Evolutionary conservation across 768 basidiomycete species (phyloP).

Genomic region (Piloderma croceum): DNA sequence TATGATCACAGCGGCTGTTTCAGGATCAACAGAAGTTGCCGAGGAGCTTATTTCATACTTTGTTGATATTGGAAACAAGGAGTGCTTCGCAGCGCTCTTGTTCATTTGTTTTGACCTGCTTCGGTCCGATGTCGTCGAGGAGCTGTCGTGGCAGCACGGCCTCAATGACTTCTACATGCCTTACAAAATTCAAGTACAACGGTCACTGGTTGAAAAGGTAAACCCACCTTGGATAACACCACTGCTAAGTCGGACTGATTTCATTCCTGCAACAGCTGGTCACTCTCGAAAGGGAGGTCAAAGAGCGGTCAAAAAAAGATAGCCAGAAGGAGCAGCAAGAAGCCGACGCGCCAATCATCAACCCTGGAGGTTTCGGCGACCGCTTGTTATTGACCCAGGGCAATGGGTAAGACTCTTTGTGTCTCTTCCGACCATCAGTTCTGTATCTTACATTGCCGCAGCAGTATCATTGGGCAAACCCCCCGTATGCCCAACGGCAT

Average conservation of each 20-base stretch:
- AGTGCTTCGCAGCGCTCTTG: slow-evolving; percentile 88
- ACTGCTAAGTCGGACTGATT: slow-evolving; percentile 2
- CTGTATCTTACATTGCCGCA: slow-evolving; percentile 3
- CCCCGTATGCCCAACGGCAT: slow-evolving; percentile 66
- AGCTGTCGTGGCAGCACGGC: slow-evolving; percentile 93
- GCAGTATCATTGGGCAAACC: slow-evolving; percentile 58
- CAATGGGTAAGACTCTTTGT: slow-evolving; percentile 39
- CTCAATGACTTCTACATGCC: slow-evolving; percentile 98
- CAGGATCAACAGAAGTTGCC: slow-evolving; percentile 79
- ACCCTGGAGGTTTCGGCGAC: slow-evolving; percentile 64
- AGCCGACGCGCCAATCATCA: slow-evolving; percentile 82
- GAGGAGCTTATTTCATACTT: slow-evolving; percentile 96
- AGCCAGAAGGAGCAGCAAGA: slow-evolving; percentile 86
- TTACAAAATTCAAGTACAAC: slow-evolving; percentile 83
- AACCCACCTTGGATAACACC: slow-evolving; percentile 3
- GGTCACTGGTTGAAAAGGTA: slow-evolving; percentile 73
- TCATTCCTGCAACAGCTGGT: slow-evolving; percentile 46
- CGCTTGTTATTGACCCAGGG: slow-evolving; percentile 70
- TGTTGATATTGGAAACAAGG: slow-evolving; percentile 97
- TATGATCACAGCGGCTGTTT: slow-evolving; percentile 87
- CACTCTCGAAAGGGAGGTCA: slow-evolving; percentile 82
- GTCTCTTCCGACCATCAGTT: slow-evolving; percentile 7
- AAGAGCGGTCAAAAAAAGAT: slow-evolving; percentile 82
- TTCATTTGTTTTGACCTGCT: slow-evolving; percentile 96
- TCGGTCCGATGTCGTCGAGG: slow-evolving; percentile 87